phyloP scores from a whole-genome alignment of 2,329 filamentous ascomycete species.

The Fusarium illudens region DNA sequence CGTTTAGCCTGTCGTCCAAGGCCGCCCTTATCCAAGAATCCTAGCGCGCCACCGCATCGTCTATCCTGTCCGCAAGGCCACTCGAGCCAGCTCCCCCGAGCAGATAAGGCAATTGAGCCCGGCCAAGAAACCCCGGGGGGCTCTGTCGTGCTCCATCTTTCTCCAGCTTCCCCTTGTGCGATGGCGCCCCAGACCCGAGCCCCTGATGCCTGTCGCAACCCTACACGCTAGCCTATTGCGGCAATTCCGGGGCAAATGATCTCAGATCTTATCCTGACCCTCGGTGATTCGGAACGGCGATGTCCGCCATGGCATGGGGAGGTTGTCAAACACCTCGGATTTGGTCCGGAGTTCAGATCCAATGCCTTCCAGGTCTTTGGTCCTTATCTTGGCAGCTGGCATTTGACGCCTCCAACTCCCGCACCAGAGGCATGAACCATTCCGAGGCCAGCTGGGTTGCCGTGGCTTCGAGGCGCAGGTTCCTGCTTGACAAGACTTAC shows the following conservation, averaged over 20 bases:
- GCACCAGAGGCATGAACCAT: background rate
- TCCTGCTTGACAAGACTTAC: constrained; percentile 8
- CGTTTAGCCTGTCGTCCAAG: constrained; percentile 12
- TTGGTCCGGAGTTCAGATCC: constrained; percentile 27
- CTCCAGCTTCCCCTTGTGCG: constrained; percentile 44
- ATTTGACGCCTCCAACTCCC: background rate
- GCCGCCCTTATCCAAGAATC: constrained; percentile 15
- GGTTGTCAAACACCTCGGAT: constrained; percentile 16
- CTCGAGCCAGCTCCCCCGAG: constrained; percentile 20
- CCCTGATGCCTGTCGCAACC: constrained; percentile 31
- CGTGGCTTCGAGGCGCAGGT: constrained; percentile 1
- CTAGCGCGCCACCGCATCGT: constrained; percentile 32
- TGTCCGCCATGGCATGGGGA: constrained; percentile 35
- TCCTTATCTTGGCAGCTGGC: constrained; percentile 3
- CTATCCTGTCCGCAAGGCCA: constrained; percentile 14
- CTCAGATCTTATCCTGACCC: constrained; percentile 46
- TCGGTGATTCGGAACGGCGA: constrained; percentile 46
- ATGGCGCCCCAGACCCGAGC: constrained; percentile 36
- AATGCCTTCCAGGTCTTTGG: constrained; percentile 20
- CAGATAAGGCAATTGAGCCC: constrained; percentile 40
- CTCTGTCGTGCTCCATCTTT: constrained; percentile 41
- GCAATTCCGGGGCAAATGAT: constrained; percentile 47
- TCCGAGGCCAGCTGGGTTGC: background rate
- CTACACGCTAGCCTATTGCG: constrained; percentile 38
- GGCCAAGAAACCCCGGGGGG: constrained; percentile 30